Percentiles rank a stretch among this genome's conserved stretches.
Conservation (phyloP, 768 basidiomycete genomes). For the Mycena rosella region DNA sequence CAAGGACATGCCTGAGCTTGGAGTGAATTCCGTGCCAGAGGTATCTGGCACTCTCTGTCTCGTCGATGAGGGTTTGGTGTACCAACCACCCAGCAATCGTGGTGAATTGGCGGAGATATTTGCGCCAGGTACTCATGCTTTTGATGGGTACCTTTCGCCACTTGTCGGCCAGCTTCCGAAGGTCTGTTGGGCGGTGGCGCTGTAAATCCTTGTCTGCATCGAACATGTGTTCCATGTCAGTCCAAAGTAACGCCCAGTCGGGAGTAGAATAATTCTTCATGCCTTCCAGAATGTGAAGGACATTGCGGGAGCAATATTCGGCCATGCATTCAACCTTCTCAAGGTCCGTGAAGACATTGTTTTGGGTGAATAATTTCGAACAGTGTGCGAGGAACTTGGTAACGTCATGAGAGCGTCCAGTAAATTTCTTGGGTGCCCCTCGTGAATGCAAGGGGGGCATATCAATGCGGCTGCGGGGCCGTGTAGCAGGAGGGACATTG, state of each 20-base stretch:
- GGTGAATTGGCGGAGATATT: neutral
- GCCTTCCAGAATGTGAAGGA: constrained; percentile 7
- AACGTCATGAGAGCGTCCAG: neutral
- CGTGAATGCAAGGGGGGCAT: constrained; percentile 3
- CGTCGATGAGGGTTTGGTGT: neutral
- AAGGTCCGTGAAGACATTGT: neutral
- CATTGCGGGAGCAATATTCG: constrained; percentile 9
- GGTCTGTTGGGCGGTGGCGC: neutral
- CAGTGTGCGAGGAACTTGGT: constrained; percentile 5
- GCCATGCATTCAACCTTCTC: constrained; percentile 13
- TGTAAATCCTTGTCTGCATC: constrained; percentile 12
- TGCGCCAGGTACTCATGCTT: constrained; percentile 1
- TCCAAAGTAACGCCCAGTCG: neutral
- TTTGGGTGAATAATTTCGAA: constrained; percentile 2
- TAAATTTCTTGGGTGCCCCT: constrained; percentile 13
- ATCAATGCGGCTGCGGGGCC: constrained; percentile 7
- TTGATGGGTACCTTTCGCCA: constrained; percentile 14
- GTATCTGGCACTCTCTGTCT: neutral
- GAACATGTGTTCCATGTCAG: constrained; percentile 5
- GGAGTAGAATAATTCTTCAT: constrained; percentile 3
- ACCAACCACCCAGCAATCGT: neutral
- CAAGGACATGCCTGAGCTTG: neutral
- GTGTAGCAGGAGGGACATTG: neutral
- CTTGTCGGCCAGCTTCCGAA: constrained; percentile 6
- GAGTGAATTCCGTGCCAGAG: neutral